Conservation (phyloP, 169 alveolate genomes). For the Cryptosporidium tyzzeri region DNA sequence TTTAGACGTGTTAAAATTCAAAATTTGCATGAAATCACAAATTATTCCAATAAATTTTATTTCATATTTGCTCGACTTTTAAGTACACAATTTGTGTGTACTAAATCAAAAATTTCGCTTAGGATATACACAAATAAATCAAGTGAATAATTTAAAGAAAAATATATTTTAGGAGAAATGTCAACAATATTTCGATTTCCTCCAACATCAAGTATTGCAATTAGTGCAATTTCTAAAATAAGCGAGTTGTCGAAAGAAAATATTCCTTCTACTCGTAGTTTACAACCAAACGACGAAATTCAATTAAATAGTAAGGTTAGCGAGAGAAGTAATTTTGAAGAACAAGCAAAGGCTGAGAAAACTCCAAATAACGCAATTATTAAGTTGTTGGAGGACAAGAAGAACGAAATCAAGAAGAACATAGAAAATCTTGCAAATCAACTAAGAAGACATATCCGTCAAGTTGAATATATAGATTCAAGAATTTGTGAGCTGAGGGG, state of each 20-base stretch:
- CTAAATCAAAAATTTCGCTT: not conserved
- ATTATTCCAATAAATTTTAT: too few species aligned
- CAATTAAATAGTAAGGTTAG: not conserved
- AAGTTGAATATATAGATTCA: conserved; percentile 47
- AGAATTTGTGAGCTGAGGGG: conserved; percentile 35
- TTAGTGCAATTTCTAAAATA: conserved; percentile 3
- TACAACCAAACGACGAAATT: not conserved
- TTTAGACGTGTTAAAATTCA: not conserved
- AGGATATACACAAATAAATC: not conserved
- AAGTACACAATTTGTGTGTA: conserved; percentile 17
- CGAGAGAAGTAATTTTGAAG: not conserved
- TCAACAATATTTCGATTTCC: conserved; percentile 26
- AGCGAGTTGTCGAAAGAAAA: not conserved
- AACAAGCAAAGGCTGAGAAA: not conserved
- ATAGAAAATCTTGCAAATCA: conserved; percentile 29
- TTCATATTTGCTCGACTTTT: not conserved
- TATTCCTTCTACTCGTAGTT: not conserved
- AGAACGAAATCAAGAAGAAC: conserved; percentile 14
- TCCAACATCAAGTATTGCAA: conserved; percentile 37
- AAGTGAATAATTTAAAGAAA: not conserved
- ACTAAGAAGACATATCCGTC: conserved; percentile 45
- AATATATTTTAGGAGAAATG: not conserved
- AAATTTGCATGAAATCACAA: too few species aligned
- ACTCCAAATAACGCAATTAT: conserved; percentile 6
- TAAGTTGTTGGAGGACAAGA: conserved; percentile 27